phyloP scores from a whole-genome alignment of 2,329 filamentous ascomycete genomes.

The Byssochlamys sp. region DNA sequence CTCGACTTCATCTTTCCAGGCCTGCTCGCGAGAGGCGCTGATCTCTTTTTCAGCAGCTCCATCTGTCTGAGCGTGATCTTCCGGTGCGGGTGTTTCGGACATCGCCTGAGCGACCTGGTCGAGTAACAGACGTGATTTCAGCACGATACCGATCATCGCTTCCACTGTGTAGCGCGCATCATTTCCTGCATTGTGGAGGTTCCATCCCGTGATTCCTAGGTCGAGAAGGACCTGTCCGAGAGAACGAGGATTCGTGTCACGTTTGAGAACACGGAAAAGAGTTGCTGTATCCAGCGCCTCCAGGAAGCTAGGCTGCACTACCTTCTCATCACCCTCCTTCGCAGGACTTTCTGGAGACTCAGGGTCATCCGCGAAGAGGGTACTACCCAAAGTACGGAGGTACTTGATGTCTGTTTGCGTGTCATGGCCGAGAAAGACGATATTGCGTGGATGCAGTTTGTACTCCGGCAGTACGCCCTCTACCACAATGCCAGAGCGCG shows the following conservation, averaged over 20 bases:
- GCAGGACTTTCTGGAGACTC: background rate
- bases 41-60: background rate
- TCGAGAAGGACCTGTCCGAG: conserved; percentile 54
- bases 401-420: conserved; percentile 58
- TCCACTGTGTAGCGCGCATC: conserved; percentile 73
- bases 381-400: conserved; percentile 55
- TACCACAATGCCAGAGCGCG: background rate
- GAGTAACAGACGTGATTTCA: conserved; percentile 23
- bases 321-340: background rate
- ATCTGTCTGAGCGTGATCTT: conserved; percentile 2
- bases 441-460: conserved; percentile 37
- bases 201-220: conserved; percentile 52
- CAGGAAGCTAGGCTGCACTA: conserved; percentile 37
- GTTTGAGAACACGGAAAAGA: conserved; percentile 57
- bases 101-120: conserved; percentile 4
- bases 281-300: conserved; percentile 64
- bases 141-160: conserved; percentile 57
- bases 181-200: conserved; percentile 80
- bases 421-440: conserved; percentile 75
- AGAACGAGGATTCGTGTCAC: conserved; percentile 44
- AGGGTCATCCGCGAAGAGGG: conserved; percentile 24
- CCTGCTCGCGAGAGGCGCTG: conserved; percentile 2
- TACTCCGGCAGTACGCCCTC: conserved; percentile 4
- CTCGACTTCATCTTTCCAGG: conserved; percentile 14
- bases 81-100: background rate